A percentile compares a stretch with the other conserved stretches of the same genome.
These are phyloP conservation scores for Chenopodium formosanum DNA, from an alignment of 148 eudicot genomes.

Conservation along the genomic window DNA sequence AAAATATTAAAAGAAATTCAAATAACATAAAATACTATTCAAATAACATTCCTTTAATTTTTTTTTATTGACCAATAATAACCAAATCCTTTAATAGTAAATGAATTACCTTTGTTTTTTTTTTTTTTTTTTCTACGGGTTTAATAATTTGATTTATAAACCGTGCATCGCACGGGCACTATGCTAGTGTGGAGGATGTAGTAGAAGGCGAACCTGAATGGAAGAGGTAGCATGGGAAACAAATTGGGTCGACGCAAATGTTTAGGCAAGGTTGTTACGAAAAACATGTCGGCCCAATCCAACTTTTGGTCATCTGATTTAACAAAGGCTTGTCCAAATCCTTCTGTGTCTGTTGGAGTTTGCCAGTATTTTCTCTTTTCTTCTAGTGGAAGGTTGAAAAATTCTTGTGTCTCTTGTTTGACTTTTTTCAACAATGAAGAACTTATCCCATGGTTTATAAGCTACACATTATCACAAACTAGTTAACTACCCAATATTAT, in stretches of 20 bases:
- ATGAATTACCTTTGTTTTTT: no score
- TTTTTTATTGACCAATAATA: no score
- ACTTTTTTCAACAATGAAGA: conserved; percentile 22
- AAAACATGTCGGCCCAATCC: conserved; percentile 38
- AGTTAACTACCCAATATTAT: no score
- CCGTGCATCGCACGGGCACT: no score
- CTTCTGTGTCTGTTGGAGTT: conserved; percentile 25
- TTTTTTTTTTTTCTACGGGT: no score
- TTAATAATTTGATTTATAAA: no score
- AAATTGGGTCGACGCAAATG: conserved; percentile 22
- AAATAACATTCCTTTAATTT: no score
- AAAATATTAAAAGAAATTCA: no score
- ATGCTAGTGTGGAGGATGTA: no score
- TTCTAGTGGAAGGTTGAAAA: conserved; percentile 34
- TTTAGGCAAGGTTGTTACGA: conserved; percentile 8
- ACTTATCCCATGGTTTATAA: conserved; percentile 34
- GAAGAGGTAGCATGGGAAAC: conserved; percentile 29
- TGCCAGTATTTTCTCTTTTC: conserved; percentile 36
- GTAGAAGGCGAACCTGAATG: conserved; percentile 25
- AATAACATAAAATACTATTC: no score
- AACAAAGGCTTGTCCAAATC: conserved; percentile 41
- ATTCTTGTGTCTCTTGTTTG: conserved; percentile 28
- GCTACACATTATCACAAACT: conserved; percentile 2
- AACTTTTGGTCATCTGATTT: conserved; percentile 34
- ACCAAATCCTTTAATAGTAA: no score